These are phyloP conservation scores for Hypoxylon sp. DNA, from an alignment of 2,329 filamentous ascomycete species.

Conservation along the genomic window DNA sequence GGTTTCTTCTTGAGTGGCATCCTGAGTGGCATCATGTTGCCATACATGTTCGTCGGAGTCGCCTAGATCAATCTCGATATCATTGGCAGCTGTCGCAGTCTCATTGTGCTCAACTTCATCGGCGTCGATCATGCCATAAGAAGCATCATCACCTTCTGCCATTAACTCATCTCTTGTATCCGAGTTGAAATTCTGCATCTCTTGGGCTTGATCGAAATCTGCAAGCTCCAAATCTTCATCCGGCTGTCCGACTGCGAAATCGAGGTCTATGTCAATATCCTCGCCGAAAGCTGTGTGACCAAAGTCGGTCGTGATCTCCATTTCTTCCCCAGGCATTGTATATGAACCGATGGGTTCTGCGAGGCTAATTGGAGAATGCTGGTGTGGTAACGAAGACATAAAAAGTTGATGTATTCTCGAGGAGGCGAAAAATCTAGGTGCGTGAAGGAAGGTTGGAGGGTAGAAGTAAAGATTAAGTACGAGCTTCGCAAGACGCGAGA, in stretches of 20 bases:
- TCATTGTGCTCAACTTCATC: conserved; percentile 43
- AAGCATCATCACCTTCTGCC: conserved; percentile 47
- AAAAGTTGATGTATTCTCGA: no score
- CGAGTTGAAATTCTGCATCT: conserved; percentile 44
- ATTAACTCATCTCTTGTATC: conserved; percentile 48
- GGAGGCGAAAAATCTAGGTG: no score
- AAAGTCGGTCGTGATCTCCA: conserved; percentile 48
- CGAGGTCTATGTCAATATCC: conserved; percentile 49
- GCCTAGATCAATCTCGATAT: conserved; percentile 47
- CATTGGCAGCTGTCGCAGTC: conserved; percentile 36
- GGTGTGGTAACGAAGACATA: background rate
- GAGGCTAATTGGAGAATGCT: background rate
- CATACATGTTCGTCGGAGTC: conserved; percentile 41
- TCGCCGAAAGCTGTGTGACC: conserved; percentile 42
- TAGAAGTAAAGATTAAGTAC: background rate
- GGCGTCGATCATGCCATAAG: conserved; percentile 47
- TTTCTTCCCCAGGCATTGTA: conserved; percentile 47
- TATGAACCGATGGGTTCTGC: background rate
- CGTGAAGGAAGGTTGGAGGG: background rate
- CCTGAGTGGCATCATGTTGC: conserved; percentile 34
- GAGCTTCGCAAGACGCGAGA: background rate
- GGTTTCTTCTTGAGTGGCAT: conserved; percentile 15
- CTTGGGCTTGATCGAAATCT: conserved; percentile 44
- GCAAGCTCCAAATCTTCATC: conserved; percentile 47
- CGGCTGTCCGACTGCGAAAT: conserved; percentile 43